A percentile compares a stretch with the other conserved stretches of the same genome.
phyloP scores from a whole-genome alignment of 495 filamentous ascomycete genomes.

The Penicillium pulvis region DNA sequence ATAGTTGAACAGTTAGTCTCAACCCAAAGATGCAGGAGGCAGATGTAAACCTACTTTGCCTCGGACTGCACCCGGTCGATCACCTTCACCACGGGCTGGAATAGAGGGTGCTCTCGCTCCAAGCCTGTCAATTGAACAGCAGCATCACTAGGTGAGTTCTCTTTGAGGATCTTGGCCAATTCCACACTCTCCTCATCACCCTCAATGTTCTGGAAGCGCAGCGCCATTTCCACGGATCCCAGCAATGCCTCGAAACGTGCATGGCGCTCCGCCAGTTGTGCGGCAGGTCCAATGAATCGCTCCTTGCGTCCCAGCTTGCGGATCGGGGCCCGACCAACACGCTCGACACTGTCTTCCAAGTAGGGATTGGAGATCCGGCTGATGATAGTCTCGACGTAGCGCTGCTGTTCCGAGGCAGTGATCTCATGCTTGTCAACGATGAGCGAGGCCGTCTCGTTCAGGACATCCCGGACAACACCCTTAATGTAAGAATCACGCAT shows the following conservation, averaged over 20 bases:
- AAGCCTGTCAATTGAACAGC: slow-evolving; percentile 77
- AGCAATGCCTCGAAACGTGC: slow-evolving; percentile 69
- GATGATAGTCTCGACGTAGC: slow-evolving; percentile 91
- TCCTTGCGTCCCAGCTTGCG: slow-evolving; percentile 92
- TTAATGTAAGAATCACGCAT: slow-evolving; percentile 69
- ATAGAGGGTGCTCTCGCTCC: slow-evolving; percentile 70
- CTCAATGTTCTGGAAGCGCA: slow-evolving; percentile 89
- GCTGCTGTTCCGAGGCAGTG: slow-evolving; percentile 71
- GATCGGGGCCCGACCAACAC: slow-evolving; percentile 91
- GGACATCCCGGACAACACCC: slow-evolving; percentile 69
- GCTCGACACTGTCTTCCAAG: slow-evolving; percentile 89
- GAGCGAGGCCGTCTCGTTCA: slow-evolving; percentile 80
- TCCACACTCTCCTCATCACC: slow-evolving; percentile 84
- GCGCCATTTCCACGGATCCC: slow-evolving; percentile 78
- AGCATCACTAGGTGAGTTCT: slow-evolving; percentile 62
- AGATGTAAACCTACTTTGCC: slow-evolving; percentile 35
- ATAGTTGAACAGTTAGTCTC: slow-evolving; percentile 11
- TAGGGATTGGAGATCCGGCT: slow-evolving; percentile 92
- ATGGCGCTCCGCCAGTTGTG: slow-evolving; percentile 77
- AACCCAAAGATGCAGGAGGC: background rate
- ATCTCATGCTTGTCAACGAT: slow-evolving; percentile 88
- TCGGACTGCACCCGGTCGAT: slow-evolving; percentile 76
- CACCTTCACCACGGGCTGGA: slow-evolving; percentile 65
- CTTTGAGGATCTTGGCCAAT: slow-evolving; percentile 79
- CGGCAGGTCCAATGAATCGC: slow-evolving; percentile 90